Evolutionary conservation across 2,329 filamentous ascomycete genomes (phyloP), one percentile per base, ranked within the genome.

Genomic region (Aspergillus versicolor): DNA sequence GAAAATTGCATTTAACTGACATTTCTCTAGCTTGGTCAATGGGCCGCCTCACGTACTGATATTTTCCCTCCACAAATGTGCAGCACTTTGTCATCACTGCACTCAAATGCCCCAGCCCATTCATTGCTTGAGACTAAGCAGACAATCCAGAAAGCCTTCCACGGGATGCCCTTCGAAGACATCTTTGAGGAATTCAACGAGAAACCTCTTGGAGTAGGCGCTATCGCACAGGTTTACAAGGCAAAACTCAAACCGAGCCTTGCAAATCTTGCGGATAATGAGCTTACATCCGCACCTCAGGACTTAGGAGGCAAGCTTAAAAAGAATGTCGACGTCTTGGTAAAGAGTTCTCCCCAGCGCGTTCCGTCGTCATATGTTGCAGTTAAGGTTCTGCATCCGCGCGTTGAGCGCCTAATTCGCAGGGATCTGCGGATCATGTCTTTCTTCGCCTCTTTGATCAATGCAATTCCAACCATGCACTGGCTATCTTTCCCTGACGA

Each of bases 131-230:
- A 85, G 22, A 97, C 94, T 0, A 92, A 90, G 71, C 80, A 81
- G 62, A 97, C 87, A 3, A 88, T 99, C 24, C 83, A 86, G 64
- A 84, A 85, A 37, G 92, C 94, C 0, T 99, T 99, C 69, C 85
- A 87, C 57, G 91, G 89, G 1, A 83, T 89, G 54, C 67, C 75
- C 0, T 97, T 99, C 63, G 87, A 93, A 12, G 90, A 96, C 5
- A 97, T 99, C 58, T 99, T 99, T 66, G 91, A 96, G 30, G 94
- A 97, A 71, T 99, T 99, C 64, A 83, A 97, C 27, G 90, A 95
- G 75, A 86, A 81, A 63, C 94, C 94, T 0, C 79, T 99, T 0
- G 94, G 94, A 1, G 93, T 97, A 1, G 94, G 94, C 11, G 94
- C 94, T 30, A 97, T 99, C 66, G 94, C 94, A 0, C 94, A 99